phyloP scores from a whole-genome alignment of 2,329 filamentous ascomycete species.

The Ophiostoma australiae region DNA sequence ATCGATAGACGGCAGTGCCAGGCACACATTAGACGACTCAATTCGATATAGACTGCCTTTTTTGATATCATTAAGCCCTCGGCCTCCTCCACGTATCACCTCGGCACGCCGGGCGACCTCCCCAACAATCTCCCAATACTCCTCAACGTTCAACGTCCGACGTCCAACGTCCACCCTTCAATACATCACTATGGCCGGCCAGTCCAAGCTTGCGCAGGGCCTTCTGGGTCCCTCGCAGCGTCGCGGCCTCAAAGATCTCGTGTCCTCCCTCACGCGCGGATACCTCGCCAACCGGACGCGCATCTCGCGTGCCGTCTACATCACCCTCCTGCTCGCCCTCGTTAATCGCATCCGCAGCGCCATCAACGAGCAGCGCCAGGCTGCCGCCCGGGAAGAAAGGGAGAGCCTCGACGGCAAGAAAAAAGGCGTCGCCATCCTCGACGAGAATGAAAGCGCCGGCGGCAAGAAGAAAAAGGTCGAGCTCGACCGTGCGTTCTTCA shows the following conservation, averaged over 20 bases:
- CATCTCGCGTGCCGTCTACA: conserved; percentile 78
- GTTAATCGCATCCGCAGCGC: conserved; percentile 85
- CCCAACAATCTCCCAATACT: not conserved
- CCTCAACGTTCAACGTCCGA: not conserved
- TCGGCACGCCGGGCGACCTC: not conserved
- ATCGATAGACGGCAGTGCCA: not conserved
- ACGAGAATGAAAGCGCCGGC: not conserved
- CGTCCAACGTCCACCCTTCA: not conserved
- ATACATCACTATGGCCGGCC: conserved; percentile 41
- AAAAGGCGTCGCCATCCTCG: not conserved
- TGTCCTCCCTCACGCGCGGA: conserved; percentile 62
- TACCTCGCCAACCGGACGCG: conserved; percentile 76
- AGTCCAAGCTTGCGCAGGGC: conserved; percentile 61
- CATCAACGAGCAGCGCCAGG: conserved; percentile 76
- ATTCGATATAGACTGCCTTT: not conserved
- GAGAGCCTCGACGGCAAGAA: conserved; percentile 32
- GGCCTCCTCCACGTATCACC: not conserved
- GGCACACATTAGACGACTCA: not conserved
- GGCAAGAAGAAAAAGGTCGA: conserved; percentile 72
- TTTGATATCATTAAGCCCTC: not conserved
- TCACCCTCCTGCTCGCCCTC: conserved; percentile 74
- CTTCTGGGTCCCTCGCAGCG: conserved; percentile 48
- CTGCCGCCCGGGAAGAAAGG: conserved; percentile 56
- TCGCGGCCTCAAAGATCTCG: conserved; percentile 58
- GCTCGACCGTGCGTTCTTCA: conserved; percentile 77